These are phyloP conservation scores for Pistacia vera DNA, from an alignment of 345 rosid species.

Conservation along the genomic window DNA sequence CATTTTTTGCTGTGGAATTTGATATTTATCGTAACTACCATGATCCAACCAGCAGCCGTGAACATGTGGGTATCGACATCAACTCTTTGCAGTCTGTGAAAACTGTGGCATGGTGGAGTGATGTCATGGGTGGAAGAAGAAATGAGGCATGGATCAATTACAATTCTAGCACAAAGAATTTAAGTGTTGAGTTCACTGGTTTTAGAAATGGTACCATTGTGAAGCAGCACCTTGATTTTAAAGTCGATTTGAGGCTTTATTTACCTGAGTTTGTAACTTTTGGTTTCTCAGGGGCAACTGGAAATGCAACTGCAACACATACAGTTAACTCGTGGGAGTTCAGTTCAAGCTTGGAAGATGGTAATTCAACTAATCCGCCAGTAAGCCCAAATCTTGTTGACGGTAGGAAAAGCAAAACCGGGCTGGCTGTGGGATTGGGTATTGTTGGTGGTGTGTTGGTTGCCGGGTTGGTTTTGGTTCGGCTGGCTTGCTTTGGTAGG, in stretches of 20 bases:
- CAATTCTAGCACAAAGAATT: conserved; percentile 9
- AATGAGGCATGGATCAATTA: conserved; percentile 32
- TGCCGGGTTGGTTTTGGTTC: no score
- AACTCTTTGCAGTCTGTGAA: conserved; percentile 24
- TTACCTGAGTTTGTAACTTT: conserved; percentile 21
- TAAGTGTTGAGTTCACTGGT: conserved; percentile 17
- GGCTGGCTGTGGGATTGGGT: not conserved
- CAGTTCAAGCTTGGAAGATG: not conserved
- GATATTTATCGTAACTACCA: not conserved
- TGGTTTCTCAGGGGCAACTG: conserved; percentile 35
- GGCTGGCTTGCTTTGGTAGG: no score
- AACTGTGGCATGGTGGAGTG: not conserved
- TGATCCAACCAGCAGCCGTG: no score
- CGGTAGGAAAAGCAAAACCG: not conserved
- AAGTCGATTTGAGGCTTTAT: conserved; percentile 14
- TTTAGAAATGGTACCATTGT: not conserved
- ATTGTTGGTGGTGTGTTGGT: not conserved
- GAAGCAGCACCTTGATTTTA: not conserved
- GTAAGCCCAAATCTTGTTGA: no score
- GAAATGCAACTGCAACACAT: conserved; percentile 14
- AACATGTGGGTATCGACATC: conserved; percentile 5
- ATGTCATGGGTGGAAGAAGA: not conserved
- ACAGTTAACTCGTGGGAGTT: conserved; percentile 28
- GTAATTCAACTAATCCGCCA: no score
- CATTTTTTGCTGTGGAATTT: conserved; percentile 26